Evolutionary conservation across 257 asterid genomes (phyloP).

Genomic region (Capsicum pubescens): DNA sequence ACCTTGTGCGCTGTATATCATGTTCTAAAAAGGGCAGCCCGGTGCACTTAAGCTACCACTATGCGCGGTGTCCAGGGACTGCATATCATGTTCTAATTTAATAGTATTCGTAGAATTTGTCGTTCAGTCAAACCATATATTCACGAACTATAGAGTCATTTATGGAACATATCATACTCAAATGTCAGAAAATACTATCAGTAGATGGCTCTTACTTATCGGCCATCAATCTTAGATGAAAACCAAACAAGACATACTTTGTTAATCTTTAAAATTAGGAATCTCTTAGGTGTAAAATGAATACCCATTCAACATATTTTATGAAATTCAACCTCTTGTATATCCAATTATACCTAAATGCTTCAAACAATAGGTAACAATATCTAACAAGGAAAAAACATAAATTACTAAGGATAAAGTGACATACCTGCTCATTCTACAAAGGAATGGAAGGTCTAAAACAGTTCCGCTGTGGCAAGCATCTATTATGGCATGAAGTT

Average conservation of each 20-base stretch:
- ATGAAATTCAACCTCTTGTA: neutral
- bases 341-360: neutral
- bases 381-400: neutral
- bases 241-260: neutral
- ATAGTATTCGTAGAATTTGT: neutral
- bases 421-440: constrained; percentile 84
- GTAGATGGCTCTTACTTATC: neutral
- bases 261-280: neutral
- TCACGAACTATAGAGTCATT: neutral
- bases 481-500: constrained; percentile 92
- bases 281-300: neutral
- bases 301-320: constrained; percentile 13
- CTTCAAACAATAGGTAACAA: constrained; percentile 3
- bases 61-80: no score
- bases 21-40: no score
- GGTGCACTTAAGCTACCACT: no score
- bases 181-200: neutral
- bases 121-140: constrained; percentile 6
- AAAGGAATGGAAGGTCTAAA: constrained; percentile 83
- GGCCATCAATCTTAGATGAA: neutral
- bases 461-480: constrained; percentile 98
- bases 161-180: neutral
- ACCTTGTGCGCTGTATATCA: neutral
- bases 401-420: neutral
- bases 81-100: neutral